Conservation (phyloP, 1,284 basidiomycete genomes). For the Salmacisia buchloeana region DNA sequence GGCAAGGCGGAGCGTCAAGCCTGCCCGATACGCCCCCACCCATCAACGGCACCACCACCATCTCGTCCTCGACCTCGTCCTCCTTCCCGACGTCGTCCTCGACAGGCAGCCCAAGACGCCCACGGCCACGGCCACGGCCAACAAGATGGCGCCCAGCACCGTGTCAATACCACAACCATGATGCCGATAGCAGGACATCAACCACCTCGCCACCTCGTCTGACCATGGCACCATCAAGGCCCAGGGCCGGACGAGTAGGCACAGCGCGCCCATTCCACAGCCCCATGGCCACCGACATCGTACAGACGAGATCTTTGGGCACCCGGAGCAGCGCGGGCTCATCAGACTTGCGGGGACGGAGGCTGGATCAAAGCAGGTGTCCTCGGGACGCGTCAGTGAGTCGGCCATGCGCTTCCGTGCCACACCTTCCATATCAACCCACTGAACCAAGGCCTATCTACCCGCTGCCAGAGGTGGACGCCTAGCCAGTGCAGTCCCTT, state of each 20-base stretch:
- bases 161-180: constrained; percentile 92
- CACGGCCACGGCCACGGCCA: too few species aligned
- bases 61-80: too few species aligned
- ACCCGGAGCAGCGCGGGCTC: constrained; percentile 97
- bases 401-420: constrained; percentile 11
- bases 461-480: constrained; percentile 32
- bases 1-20: too few species aligned
- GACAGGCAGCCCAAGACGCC: too few species aligned
- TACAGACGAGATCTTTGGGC: constrained; percentile 95
- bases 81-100: too few species aligned
- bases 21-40: too few species aligned
- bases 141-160: too few species aligned
- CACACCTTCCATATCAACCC: not conserved
- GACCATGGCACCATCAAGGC: constrained; percentile 98
- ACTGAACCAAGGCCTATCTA: too few species aligned
- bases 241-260: constrained; percentile 95
- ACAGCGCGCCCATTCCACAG: constrained; percentile 56
- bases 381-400: constrained; percentile 90
- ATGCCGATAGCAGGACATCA: constrained; percentile 91
- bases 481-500: constrained; percentile 92
- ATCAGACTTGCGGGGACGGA: constrained; percentile 95
- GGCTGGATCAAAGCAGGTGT: constrained; percentile 98
- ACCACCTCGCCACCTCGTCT: constrained; percentile 96
- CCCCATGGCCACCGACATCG: constrained; percentile 58
- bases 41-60: too few species aligned